A percentile compares a stretch with the other conserved stretches of the same genome.
These are phyloP conservation scores for Cryptococcus maquisensis DNA, from an alignment of 1,284 basidiomycete species.

Conservation along the genomic window DNA sequence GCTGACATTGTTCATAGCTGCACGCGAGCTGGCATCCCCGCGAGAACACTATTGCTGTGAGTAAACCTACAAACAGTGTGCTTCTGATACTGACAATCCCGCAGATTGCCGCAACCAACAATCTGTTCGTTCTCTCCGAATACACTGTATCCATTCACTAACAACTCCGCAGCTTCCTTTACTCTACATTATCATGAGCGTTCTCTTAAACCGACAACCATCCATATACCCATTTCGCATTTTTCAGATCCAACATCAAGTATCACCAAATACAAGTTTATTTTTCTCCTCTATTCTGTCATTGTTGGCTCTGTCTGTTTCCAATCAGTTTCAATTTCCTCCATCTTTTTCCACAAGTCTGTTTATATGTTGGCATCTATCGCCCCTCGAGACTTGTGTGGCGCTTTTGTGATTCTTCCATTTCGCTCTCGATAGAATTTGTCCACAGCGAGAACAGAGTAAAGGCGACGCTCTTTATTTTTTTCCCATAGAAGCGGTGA, in stretches of 20 bases:
- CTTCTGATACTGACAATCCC: slow-evolving; percentile 6
- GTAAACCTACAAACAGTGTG: slow-evolving; percentile 39
- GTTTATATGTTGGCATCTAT: not conserved
- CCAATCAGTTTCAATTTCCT: not conserved
- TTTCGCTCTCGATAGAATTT: not conserved
- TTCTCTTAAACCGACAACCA: slow-evolving; percentile 1
- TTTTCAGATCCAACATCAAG: not conserved
- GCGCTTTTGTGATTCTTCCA: not conserved
- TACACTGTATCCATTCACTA: slow-evolving; percentile 1
- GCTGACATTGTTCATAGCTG: slow-evolving; percentile 47
- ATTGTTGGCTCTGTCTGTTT: not conserved
- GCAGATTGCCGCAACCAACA: slow-evolving; percentile 91
- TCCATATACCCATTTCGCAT: slow-evolving; percentile 5
- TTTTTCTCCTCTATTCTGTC: not conserved
- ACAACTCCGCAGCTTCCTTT: slow-evolving; percentile 39
- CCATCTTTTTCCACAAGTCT: not conserved
- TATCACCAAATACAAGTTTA: not conserved
- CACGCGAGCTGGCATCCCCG: slow-evolving; percentile 96
- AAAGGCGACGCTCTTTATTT: not conserved
- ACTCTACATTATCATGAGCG: slow-evolving; percentile 45
- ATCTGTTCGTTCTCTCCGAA: slow-evolving; percentile 59
- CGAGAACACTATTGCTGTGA: slow-evolving; percentile 93
- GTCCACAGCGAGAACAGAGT: not conserved
- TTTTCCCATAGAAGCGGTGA: not conserved
- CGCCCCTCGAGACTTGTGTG: not conserved